Evolutionary conservation across 352 stramenopile species (phyloP), one percentile per base, ranked within the genome.

Genomic region (Pythium aristosporum): DNA sequence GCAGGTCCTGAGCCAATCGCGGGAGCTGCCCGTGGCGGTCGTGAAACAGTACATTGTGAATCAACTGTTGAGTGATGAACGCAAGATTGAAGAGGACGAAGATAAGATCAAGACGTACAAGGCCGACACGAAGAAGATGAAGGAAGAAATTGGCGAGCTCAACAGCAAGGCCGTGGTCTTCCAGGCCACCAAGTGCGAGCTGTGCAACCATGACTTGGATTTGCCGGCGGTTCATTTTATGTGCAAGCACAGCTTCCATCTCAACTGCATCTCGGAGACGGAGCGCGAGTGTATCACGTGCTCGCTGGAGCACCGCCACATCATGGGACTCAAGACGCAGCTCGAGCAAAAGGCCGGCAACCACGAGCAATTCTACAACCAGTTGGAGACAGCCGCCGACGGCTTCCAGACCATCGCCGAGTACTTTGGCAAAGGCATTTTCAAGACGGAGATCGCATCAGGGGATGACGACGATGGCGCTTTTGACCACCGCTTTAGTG

Each of bases 341-440:
- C 76, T 96, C 7, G 83, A 95, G 53, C 82, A 93, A 63, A 95
- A 94, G 56, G 87, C 89, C 21, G 77, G 80, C 21, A 96, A 97
- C 65, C 89, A 97, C 73, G 91, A 97, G 59, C 85, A 96, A 75
- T 97, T 97, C 59, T 97, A 93, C 81, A 95, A 96, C 59, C 88
- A 97, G 52, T 75, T 97, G 4, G 89, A 97, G 69, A 95, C 86
- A 0, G 82, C 86, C 0, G 80, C 85, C 15, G 87, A 97, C 50
- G 89, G 89, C 13, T 97, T 97, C 66, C 76, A 95, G 65, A 92
- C 84, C 8, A 92, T 97, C 54, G 89, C 89, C 28, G 86, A 96
- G 65, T 97, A 96, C 74, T 96, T 97, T 81, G 89, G 88, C 50
- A 97, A 97, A 74, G 89, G 90, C 39, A 94, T 97, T 63, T 96